Conservation (phyloP, 495 filamentous ascomycete species). For the Hypoxylon subgilvum region DNA sequence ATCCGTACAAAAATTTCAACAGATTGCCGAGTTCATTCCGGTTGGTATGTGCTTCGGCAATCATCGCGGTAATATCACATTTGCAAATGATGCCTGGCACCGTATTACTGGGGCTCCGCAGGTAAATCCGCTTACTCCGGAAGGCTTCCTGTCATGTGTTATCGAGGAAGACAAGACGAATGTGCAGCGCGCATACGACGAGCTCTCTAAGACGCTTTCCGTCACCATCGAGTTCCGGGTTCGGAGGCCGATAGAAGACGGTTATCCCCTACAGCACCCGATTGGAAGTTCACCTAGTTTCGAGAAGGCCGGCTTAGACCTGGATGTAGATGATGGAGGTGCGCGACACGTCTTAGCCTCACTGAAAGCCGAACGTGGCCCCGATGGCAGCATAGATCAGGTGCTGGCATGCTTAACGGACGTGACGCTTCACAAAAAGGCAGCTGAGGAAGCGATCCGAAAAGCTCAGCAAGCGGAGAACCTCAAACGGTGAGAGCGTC, state of each 20-base stretch:
- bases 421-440: slow-evolving; percentile 50
- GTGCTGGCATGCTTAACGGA: slow-evolving; percentile 55
- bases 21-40: slow-evolving; percentile 75
- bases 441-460: slow-evolving; percentile 50
- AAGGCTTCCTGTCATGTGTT: slow-evolving; percentile 48
- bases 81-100: slow-evolving; percentile 75
- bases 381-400: slow-evolving; percentile 46
- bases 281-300: slow-evolving; percentile 51
- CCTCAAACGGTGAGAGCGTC: slow-evolving; percentile 45
- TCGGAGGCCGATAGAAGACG: slow-evolving; percentile 30
- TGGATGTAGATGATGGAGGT: slow-evolving; percentile 39
- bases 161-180: slow-evolving; percentile 48
- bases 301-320: slow-evolving; percentile 47
- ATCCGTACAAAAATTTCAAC: slow-evolving; percentile 71
- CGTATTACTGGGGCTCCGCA: slow-evolving; percentile 62
- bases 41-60: slow-evolving; percentile 76
- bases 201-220: slow-evolving; percentile 41
- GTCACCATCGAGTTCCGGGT: slow-evolving; percentile 53
- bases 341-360: slow-evolving; percentile 49
- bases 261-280: slow-evolving; percentile 29
- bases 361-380: slow-evolving; percentile 48
- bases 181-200: slow-evolving; percentile 43
- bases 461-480: slow-evolving; percentile 55
- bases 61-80: slow-evolving; percentile 64
- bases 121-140: slow-evolving; percentile 47